phyloP scores from a whole-genome alignment of 176 grass and related monocot species.

The Rhipidocladum racemiflorum region DNA sequence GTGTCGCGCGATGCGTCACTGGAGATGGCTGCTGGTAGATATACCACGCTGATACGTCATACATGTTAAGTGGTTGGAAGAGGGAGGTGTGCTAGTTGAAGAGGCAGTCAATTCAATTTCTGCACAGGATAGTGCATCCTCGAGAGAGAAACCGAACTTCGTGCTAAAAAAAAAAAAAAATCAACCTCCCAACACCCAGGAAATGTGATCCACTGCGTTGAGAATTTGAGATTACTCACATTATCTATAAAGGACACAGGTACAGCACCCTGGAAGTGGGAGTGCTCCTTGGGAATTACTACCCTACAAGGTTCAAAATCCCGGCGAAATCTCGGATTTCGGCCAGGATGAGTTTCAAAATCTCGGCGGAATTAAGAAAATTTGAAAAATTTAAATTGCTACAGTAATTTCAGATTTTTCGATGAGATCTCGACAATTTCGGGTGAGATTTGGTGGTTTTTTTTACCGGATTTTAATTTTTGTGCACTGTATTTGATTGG shows the following conservation, averaged over 20 bases:
- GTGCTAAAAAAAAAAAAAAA: neutral
- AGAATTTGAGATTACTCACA: neutral
- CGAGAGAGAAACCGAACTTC: neutral
- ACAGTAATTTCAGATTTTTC: too few species aligned
- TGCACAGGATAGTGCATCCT: neutral
- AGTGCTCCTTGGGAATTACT: neutral
- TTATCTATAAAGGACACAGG: neutral
- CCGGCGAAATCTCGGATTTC: too few species aligned
- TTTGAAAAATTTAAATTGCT: too few species aligned
- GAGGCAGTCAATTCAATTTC: neutral
- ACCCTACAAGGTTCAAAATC: too few species aligned
- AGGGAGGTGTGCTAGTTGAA: neutral
- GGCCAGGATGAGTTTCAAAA: too few species aligned
- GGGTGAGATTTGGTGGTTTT: too few species aligned
- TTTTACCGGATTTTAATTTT: too few species aligned
- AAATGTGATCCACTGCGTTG: neutral
- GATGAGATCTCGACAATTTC: too few species aligned
- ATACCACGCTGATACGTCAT: neutral
- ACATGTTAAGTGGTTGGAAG: neutral
- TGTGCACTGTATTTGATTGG: too few species aligned
- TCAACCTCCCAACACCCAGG: neutral
- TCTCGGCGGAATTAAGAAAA: too few species aligned
- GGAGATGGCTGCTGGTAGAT: neutral
- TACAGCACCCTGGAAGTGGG: too few species aligned
- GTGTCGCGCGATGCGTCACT: slow-evolving; percentile 19